A percentile compares a stretch with the other conserved stretches of the same genome.
Conservation (phyloP, 495 filamentous ascomycete species). For the Articulospora tetracladia region DNA sequence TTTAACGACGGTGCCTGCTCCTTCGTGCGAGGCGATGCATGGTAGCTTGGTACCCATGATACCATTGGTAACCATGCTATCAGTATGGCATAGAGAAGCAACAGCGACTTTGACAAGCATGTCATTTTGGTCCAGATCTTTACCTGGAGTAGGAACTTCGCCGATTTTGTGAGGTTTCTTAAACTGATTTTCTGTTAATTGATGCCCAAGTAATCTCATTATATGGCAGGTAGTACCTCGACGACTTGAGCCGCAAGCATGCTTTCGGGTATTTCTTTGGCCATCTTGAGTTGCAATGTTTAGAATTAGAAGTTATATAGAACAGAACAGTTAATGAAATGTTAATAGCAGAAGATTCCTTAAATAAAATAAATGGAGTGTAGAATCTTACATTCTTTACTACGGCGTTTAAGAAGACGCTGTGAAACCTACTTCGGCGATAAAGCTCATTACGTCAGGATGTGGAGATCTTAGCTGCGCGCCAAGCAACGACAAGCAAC, state of each 20-base stretch:
- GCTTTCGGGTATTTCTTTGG: conserved; percentile 6
- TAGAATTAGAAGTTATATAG: not conserved
- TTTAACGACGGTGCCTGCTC: conserved; percentile 42
- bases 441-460: not conserved
- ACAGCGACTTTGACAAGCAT: conserved; percentile 55
- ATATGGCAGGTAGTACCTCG: conserved; percentile 1
- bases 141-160: conserved; percentile 41
- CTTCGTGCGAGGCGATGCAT: conserved; percentile 55
- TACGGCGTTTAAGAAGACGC: no score
- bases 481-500: no score
- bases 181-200: conserved; percentile 1
- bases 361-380: no score
- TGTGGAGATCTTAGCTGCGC: not conserved
- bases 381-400: no score
- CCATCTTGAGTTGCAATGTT: not conserved
- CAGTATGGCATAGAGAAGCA: conserved; percentile 59
- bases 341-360: not conserved
- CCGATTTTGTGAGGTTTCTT: conserved; percentile 46
- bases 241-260: conserved; percentile 17
- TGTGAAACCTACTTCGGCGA: no score
- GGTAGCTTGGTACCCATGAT: conserved; percentile 40
- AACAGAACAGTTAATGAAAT: not conserved
- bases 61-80: conserved; percentile 47
- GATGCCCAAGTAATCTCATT: not conserved
- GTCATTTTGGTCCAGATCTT: conserved; percentile 40